Evolutionary conservation across 768 basidiomycete species (phyloP).

Genomic region (Pisolithus marmoratus): DNA sequence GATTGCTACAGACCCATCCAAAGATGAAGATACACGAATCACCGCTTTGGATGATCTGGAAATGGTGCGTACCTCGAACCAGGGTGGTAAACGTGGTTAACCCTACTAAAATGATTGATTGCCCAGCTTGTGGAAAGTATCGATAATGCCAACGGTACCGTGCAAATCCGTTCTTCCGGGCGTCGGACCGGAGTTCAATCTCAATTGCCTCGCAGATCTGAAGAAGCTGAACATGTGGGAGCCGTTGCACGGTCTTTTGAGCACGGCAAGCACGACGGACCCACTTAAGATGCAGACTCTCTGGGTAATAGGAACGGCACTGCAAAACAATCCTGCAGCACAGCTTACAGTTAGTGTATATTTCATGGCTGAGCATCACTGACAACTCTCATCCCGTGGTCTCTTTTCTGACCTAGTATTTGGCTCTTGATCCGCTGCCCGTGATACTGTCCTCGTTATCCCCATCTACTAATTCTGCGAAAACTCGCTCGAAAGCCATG

Average conservation of each 20-base stretch:
- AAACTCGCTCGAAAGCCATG: slow-evolving; percentile 71
- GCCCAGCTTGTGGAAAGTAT: slow-evolving; percentile 77
- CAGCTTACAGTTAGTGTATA: slow-evolving; percentile 58
- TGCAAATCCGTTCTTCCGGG: neutral
- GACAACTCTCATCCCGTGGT: neutral
- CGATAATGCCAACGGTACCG: slow-evolving; percentile 78
- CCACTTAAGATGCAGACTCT: slow-evolving; percentile 61
- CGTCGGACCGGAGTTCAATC: neutral
- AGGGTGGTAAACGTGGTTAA: neutral
- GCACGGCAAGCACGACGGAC: slow-evolving; percentile 47
- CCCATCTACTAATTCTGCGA: slow-evolving; percentile 44
- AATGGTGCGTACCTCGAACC: slow-evolving; percentile 50
- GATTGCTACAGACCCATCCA: slow-evolving; percentile 51
- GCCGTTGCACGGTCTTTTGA: slow-evolving; percentile 62
- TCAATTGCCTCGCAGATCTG: slow-evolving; percentile 47
- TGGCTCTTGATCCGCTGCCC: slow-evolving; percentile 60
- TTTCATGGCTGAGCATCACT: neutral
- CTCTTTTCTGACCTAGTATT: slow-evolving; percentile 41
- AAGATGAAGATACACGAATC: slow-evolving; percentile 53
- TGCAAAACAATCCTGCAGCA: slow-evolving; percentile 86
- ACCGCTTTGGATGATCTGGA: slow-evolving; percentile 79
- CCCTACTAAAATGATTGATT: neutral
- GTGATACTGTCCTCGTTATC: slow-evolving; percentile 56
- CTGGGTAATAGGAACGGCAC: slow-evolving; percentile 86
- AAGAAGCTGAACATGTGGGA: slow-evolving; percentile 74